Conservation (phyloP, 495 filamentous ascomycete species). For the Hypoxylon trugodes region DNA sequence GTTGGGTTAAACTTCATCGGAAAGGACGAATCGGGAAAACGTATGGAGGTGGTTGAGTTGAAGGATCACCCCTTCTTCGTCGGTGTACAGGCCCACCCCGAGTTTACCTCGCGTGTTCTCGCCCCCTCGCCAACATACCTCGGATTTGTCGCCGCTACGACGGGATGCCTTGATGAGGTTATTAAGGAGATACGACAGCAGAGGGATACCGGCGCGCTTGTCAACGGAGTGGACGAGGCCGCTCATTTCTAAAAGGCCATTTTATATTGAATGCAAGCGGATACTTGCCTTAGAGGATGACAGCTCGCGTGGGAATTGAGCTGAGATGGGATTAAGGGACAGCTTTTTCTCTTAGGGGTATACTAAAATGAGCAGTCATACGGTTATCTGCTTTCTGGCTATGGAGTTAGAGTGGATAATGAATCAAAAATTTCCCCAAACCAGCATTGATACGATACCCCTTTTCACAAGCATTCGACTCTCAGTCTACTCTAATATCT, state of each 20-base stretch:
- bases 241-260: conserved; percentile 14
- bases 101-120: conserved; percentile 78
- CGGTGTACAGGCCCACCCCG: conserved; percentile 87
- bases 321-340: neutral
- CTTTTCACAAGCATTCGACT: too few species aligned
- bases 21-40: conserved; percentile 81
- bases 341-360: neutral
- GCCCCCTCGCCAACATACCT: conserved; percentile 81
- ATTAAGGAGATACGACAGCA: conserved; percentile 38
- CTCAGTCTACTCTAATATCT: too few species aligned
- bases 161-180: conserved; percentile 64
- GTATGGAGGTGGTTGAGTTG: conserved; percentile 93
- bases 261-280: neutral
- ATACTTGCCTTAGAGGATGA: neutral
- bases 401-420: conserved; percentile 3
- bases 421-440: too few species aligned
- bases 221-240: conserved; percentile 10
- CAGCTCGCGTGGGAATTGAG: neutral
- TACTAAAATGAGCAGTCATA: neutral
- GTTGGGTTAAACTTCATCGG: conserved; percentile 73
- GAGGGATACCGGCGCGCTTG: conserved; percentile 1
- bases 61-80: conserved; percentile 92
- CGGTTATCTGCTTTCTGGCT: neutral
- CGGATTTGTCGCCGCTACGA: conserved; percentile 83
- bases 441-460: too few species aligned